Evolutionary conservation across 1,284 basidiomycete genomes (phyloP), one percentile per base, ranked within the genome.

Genomic region (Cutaneotrichosporon sp.): DNA sequence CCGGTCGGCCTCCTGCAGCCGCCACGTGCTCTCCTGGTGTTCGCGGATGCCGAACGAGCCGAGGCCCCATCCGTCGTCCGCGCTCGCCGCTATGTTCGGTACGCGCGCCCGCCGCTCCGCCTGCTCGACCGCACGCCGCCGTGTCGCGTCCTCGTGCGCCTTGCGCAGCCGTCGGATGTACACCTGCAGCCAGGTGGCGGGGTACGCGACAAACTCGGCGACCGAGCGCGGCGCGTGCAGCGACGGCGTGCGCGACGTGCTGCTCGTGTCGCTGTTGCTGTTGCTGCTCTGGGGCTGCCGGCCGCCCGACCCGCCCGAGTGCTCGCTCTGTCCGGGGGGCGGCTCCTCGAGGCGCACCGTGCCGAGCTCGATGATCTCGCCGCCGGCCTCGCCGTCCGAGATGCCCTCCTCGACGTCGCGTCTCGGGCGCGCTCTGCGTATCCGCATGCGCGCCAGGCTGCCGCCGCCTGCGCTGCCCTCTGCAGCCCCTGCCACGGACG

Each of bases 1-100:
- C 59, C 76, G 69, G 27, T 74, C 70, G 22, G 73, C 74, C 61
- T 72, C 72, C 56, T 67, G 65, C 57, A 78, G 47, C 53, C 75
- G 55, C 58, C 66, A 71, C 47, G 75, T 75, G 50, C 72, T 76
- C 62, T 78, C 80, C 51, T 77, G 72, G 46, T 76, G 75, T 67
- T 80, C 79, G 60, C 85, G 81, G 73, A 89, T 80, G 24, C 86
- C 86, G 71, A 87, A 89, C 61, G 85, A 86, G 1, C 89, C 89
- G 34, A 91, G 77, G 0, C 87, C 87, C 89, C 89, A 91, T 2
- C 77, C 77, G 13, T 61, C 64, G 0, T 60, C 56, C 3, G 24
- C 59, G 5, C 20, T 49, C 7, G 57, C 58, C 7, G 53, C 53
- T 4, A 62, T 63, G 33, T 60, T 59, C 33, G 78, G 77, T 1